Percentiles rank a stretch among this genome's conserved stretches.
phyloP scores from a whole-genome alignment of 225 moss, liverwort and hornwort genomes.

The Pseudoscleropodium purum region DNA sequence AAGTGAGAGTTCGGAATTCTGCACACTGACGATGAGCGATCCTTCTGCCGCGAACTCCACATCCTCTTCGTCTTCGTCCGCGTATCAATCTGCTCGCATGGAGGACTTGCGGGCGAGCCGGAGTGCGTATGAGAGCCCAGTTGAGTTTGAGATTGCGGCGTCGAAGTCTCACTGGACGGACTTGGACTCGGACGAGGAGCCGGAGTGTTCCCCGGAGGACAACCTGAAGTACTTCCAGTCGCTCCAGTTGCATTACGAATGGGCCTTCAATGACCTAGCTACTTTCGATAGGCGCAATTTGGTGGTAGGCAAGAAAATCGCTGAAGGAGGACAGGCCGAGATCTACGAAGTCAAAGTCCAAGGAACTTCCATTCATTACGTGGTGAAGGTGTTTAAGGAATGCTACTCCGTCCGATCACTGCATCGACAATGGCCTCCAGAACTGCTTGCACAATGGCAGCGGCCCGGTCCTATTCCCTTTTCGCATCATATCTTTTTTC shows the following conservation, averaged over 20 bases:
- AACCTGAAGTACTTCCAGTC: background rate
- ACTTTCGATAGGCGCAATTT: background rate
- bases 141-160: background rate
- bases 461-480: accelerated
- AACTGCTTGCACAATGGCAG: background rate
- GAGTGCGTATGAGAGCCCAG: background rate
- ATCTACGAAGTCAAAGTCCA: background rate
- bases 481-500: background rate
- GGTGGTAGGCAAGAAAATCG: background rate
- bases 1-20: background rate
- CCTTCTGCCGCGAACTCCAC: background rate
- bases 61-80: background rate
- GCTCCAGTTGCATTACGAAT: background rate
- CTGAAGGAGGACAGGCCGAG: background rate
- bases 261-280: background rate
- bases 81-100: background rate
- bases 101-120: background rate
- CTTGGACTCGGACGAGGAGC: background rate
- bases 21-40: background rate
- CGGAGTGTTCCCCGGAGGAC: background rate
- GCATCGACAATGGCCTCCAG: background rate
- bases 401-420: background rate
- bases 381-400: background rate
- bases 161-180: background rate
- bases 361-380: background rate